Evolutionary conservation across 2,329 filamentous ascomycete genomes (phyloP).

Genomic region (Neophaeococcomyces mojaviensis): DNA sequence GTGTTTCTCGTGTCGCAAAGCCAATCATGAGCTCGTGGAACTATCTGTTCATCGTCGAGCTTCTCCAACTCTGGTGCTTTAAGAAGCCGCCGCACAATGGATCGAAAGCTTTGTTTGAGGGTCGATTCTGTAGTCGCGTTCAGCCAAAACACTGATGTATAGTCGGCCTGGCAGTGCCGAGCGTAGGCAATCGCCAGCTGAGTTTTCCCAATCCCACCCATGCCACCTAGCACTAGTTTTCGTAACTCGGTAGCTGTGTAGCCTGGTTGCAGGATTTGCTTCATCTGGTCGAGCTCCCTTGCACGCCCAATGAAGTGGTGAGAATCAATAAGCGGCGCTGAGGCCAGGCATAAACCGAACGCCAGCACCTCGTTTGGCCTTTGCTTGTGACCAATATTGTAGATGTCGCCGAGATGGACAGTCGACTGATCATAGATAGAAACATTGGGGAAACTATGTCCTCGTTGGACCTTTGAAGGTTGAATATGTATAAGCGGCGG

Average conservation of each 20-base stretch:
- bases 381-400: background rate
- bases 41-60: slow-evolving; percentile 5
- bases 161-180: slow-evolving; percentile 28
- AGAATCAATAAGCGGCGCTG: background rate
- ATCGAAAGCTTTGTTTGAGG: slow-evolving; percentile 28
- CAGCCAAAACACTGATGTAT: slow-evolving; percentile 39
- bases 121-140: slow-evolving; percentile 33
- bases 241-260: background rate
- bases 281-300: slow-evolving; percentile 9
- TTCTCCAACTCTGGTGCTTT: background rate
- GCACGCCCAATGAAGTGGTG: slow-evolving; percentile 10
- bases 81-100: slow-evolving; percentile 8
- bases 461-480: background rate
- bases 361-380: background rate
- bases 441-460: background rate
- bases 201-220: slow-evolving; percentile 43
- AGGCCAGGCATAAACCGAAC: background rate
- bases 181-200: slow-evolving; percentile 35
- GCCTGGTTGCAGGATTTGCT: slow-evolving; percentile 12
- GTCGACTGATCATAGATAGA: background rate
- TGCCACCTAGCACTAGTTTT: slow-evolving; percentile 30
- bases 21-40: slow-evolving; percentile 10
- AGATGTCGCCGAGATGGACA: background rate
- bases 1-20: slow-evolving; percentile 16
- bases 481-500: no score